Base-by-base conservation (phyloP, 202 grass and related monocot genomes). In the Zizania palustris region DNA sequence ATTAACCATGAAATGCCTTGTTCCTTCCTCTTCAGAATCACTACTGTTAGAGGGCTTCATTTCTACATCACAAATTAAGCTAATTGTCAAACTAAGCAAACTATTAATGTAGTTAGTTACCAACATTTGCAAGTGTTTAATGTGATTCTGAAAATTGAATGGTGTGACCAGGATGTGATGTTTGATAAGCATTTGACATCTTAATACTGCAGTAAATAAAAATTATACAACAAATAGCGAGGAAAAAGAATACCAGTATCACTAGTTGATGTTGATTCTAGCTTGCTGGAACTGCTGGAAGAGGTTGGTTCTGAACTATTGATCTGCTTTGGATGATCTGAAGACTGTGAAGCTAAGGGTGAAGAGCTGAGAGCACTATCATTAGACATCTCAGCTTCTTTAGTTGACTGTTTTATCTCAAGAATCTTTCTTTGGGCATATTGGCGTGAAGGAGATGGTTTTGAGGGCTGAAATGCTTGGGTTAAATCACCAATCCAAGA, bases 1-100 rank as follows among this genome's bases (percentile, higher is more conserved):
- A 85, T 98, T 98, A 81, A 98, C 89, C 89, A 98, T 98, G 71
- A 98, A 98, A 69, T 83, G 82, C 37, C 88, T 84, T 9, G 87
- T 94, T 61, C 90, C 95, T 84, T 98, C 87, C 78, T 93, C 94
- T 83, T 90, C 95, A 21, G 80, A 65, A 63, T 94, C 85, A 74
- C 51, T 76, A 69, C 50, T 86, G 68, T 78, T 84, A 36, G 80
- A 86, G 60, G 86, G 86, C 62, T 87, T 88, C 72, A 44, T 54
- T 88, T 76, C 84, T 92, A 72, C 74, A 87, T 65, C 56, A 69
- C 50, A 86, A 73, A 51, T 59, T 45, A 88, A 67, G n/a, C 62
- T 49, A 80, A 81, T 76, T 84, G 58, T 73, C 65, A 73, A 85
- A 73, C 33, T 56, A 37, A 88, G 55, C 82, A 72, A 20, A 63